phyloP scores from a whole-genome alignment of 139 green algal species.

The Coccomyxa sp. region DNA sequence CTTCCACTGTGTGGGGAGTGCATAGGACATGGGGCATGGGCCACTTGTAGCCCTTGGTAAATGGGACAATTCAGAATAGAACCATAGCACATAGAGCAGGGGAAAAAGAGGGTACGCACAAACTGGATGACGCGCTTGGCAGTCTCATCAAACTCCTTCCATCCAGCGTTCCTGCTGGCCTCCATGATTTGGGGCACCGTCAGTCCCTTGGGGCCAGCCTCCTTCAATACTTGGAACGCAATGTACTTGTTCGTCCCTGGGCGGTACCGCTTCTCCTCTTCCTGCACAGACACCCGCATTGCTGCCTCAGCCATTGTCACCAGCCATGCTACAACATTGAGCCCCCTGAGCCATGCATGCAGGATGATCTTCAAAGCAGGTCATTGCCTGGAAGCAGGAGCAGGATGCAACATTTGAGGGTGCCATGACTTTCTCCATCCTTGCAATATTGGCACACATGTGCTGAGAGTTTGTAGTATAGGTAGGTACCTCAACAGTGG shows the following conservation, averaged over 20 bases:
- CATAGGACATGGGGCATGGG: too few relatives aligned
- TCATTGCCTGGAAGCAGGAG: background rate
- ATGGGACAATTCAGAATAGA: too few relatives aligned
- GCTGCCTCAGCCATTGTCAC: background rate
- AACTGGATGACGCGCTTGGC: slow-evolving; percentile 24
- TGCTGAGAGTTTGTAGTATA: too few relatives aligned
- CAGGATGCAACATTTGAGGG: background rate
- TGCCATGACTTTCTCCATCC: background rate
- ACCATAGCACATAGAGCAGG: too few relatives aligned
- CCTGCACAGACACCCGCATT: slow-evolving; percentile 1
- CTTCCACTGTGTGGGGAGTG: too few relatives aligned
- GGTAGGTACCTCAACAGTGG: too few relatives aligned
- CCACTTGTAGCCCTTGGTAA: too few relatives aligned
- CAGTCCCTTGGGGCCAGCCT: slow-evolving; percentile 12
- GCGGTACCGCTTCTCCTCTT: slow-evolving; percentile 12
- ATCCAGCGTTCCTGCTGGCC: background rate
- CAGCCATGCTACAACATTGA: background rate
- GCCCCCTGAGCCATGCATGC: background rate
- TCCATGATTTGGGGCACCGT: slow-evolving; percentile 11
- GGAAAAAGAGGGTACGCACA: background rate
- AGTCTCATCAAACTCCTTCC: slow-evolving; percentile 16
- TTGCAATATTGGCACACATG: background rate
- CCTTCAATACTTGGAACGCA: slow-evolving; percentile 16
- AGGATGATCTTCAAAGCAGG: background rate
- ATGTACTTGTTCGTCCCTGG: slow-evolving; percentile 18